A percentile compares a stretch with the other conserved stretches of the same genome.
phyloP scores from a whole-genome alignment of 1,139 yeast species.

The Candida gigantensis region DNA sequence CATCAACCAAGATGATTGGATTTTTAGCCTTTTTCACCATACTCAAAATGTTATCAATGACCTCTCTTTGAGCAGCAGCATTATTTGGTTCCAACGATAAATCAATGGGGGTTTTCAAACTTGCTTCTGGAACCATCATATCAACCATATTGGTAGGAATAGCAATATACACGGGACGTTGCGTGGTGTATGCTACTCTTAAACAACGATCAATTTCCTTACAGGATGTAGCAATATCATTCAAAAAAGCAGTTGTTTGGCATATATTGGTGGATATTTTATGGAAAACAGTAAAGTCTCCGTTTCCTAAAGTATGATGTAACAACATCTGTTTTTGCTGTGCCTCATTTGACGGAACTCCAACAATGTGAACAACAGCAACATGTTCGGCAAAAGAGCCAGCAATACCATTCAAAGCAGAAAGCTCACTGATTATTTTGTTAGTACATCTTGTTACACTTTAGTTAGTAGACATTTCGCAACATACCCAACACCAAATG shows the following conservation, averaged over 20 bases:
- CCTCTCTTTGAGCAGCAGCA: slow-evolving; percentile 71
- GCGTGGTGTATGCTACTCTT: slow-evolving; percentile 67
- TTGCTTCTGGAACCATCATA: slow-evolving; percentile 53
- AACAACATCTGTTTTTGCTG: slow-evolving; percentile 41
- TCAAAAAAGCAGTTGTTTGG: slow-evolving; percentile 63
- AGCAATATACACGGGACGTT: slow-evolving; percentile 83
- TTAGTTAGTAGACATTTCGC: background rate
- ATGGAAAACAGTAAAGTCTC: slow-evolving; percentile 48
- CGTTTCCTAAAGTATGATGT: slow-evolving; percentile 49
- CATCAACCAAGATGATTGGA: slow-evolving; percentile 81
- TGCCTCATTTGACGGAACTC: slow-evolving; percentile 39
- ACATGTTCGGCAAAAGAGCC: slow-evolving; percentile 47
- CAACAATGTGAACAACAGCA: slow-evolving; percentile 42
- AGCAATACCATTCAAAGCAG: slow-evolving; percentile 43
- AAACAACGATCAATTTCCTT: slow-evolving; percentile 72
- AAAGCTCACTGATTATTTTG: slow-evolving; percentile 24
- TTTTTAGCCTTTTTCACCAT: slow-evolving; percentile 58
- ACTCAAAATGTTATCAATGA: slow-evolving; percentile 54
- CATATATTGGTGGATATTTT: slow-evolving; percentile 63
- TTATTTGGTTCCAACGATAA: slow-evolving; percentile 63
- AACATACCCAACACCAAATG: slow-evolving; percentile 39
- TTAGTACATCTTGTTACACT: background rate
- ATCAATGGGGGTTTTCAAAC: slow-evolving; percentile 66
- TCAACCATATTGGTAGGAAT: slow-evolving; percentile 83
- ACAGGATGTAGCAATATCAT: slow-evolving; percentile 65